Percentiles rank a stretch among this genome's conserved stretches.
Evolutionary conservation across 2,329 filamentous ascomycete species (phyloP).

Genomic region (Chaetomiaceae sp.): DNA sequence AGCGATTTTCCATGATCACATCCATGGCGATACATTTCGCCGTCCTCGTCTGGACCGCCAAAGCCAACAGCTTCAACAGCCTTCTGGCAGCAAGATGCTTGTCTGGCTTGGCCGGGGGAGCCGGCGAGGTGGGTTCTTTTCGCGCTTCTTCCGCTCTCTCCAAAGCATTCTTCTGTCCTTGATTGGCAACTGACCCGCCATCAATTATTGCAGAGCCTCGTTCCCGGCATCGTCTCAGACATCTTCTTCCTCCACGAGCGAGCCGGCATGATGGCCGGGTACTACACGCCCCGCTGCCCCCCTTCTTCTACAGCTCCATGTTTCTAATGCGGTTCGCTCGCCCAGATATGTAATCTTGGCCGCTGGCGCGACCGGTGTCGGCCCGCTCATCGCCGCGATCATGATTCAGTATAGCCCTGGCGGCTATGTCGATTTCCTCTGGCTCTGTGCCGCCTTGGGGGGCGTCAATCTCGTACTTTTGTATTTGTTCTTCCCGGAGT

Average conservation of each 20-base stretch:
- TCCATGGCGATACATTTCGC: background rate
- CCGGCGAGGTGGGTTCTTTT: background rate
- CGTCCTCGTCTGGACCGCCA: background rate
- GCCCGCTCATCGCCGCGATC: background rate
- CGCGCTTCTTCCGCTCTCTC: too few species aligned
- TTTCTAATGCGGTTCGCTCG: background rate
- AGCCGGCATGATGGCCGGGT: background rate
- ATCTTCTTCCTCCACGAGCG: background rate
- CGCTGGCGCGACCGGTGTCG: background rate
- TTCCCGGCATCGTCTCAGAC: background rate
- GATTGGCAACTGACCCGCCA: too few species aligned
- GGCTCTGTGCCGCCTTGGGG: background rate
- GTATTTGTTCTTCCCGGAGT: background rate
- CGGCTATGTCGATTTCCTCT: background rate
- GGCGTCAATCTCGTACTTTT: background rate
- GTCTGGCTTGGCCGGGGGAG: background rate
- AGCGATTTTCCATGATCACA: background rate
- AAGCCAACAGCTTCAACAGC: background rate
- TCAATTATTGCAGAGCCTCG: background rate
- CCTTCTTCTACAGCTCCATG: background rate
- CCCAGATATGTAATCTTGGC: background rate
- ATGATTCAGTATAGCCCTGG: background rate
- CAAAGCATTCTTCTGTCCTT: too few species aligned
- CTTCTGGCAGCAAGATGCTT: background rate
- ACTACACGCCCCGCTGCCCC: background rate